Evolutionary conservation across 2,329 filamentous ascomycete genomes (phyloP).

Genomic region (Arthroderma sp.): DNA sequence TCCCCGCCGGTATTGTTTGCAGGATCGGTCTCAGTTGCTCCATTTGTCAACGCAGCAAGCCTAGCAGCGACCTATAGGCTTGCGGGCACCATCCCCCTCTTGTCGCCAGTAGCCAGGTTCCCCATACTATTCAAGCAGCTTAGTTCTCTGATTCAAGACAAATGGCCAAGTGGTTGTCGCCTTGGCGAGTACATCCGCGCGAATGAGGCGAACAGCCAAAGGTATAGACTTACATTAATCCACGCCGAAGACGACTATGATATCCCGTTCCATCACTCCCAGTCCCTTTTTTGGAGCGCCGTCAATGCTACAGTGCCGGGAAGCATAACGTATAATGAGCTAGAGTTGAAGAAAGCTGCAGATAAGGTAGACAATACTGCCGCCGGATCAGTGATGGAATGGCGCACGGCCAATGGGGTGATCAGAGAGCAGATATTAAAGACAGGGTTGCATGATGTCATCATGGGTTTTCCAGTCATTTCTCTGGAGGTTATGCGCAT

Average conservation of each 20-base stretch:
- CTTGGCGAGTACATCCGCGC: conserved; percentile 36
- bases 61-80: conserved; percentile 48
- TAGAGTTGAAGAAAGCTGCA: conserved; percentile 35
- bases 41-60: conserved; percentile 44
- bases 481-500: conserved; percentile 38
- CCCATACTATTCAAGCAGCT: conserved; percentile 38
- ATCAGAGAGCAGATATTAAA: conserved; percentile 46
- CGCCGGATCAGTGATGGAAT: conserved; percentile 41
- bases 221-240: conserved; percentile 25
- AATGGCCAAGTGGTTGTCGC: conserved; percentile 42
- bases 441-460: conserved; percentile 45
- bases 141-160: conserved; percentile 38
- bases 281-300: conserved; percentile 44
- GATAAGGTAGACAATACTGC: conserved; percentile 34
- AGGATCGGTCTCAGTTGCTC: conserved; percentile 45
- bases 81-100: conserved; percentile 43
- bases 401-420: conserved; percentile 36
- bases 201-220: conserved; percentile 12
- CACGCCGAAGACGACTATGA: conserved; percentile 28
- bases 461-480: conserved; percentile 47
- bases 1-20: conserved; percentile 39
- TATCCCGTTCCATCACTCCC: conserved; percentile 33
- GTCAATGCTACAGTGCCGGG: conserved; percentile 37
- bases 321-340: conserved; percentile 33
- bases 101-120: conserved; percentile 41